Evolutionary conservation across 306 rosid genomes (phyloP), one percentile per base, ranked within the genome.

Genomic region (Cajanus cajan): DNA sequence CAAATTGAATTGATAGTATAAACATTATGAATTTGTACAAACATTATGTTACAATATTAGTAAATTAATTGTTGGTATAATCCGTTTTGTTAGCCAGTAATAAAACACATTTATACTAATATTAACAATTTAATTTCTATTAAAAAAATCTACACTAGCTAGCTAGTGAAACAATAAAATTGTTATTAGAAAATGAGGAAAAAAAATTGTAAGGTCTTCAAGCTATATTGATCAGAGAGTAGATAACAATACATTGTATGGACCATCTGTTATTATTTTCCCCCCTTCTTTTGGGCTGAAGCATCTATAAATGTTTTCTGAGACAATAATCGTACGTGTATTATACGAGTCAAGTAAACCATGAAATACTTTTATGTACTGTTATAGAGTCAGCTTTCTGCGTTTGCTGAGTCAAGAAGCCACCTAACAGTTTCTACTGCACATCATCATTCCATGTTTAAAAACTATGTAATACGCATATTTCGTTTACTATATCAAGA

Each of bases 401-500:
- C 21, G 58, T 34, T 63, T 33, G 7, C n/a, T 10, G 31, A 57
- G 14, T 2, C 28, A 52, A 52, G 13, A 52, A 52, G 13, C 59
- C 59, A 18, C 12, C 11, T 7, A 51, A 1, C 25, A n/a, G n/a
- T n/a, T n/a, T n/a, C 61, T 50, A 25, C 74, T 75, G n/a, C 73
- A 36, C 14, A 40, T 8, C 33, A 71, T 52, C 36, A 80, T 71
- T 79, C 64, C 40, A 44, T 79, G 6, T 34, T 34, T 58, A 59
- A 82, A 69, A 68, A 75, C 22, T 18, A 65, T 22, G 54, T 74
- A 68, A 44, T 37, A 44, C 14, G 12, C n/a, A 71, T 61, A 61
- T 79, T 71, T 47, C 37, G 78, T n/a, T 71, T 47, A 79, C 36
- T 58, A 24, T 58, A n/a, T 62, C 25, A 39, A 71, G 54, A 70